Percentiles rank a stretch among this genome's conserved stretches.
phyloP scores from a whole-genome alignment of 2,329 filamentous ascomycete species.

The Capronia coronata region DNA sequence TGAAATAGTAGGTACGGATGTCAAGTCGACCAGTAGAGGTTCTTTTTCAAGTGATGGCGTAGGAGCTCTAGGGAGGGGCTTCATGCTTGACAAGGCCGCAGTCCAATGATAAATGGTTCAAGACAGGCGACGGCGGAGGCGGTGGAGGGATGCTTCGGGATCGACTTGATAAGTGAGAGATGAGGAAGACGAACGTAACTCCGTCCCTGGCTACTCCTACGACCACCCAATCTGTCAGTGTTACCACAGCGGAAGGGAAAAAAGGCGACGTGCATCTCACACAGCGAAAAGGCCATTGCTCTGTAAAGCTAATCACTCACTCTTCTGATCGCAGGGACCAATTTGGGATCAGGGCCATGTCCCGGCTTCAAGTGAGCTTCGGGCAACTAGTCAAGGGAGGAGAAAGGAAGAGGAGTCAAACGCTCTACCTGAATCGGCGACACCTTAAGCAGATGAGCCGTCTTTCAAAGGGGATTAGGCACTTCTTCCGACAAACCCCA shows the following conservation, averaged over 20 bases:
- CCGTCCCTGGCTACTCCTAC: neutral
- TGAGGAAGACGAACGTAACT: neutral
- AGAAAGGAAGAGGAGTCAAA: too few species aligned
- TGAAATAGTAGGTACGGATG: too few species aligned
- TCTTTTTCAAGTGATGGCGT: neutral
- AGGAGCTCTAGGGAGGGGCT: neutral
- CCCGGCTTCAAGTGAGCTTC: too few species aligned
- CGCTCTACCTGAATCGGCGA: too few species aligned
- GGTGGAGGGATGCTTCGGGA: neutral
- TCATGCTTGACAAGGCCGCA: neutral
- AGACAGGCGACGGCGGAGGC: too few species aligned
- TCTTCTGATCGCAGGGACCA: too few species aligned
- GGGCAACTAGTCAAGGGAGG: too few species aligned
- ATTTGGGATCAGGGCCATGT: too few species aligned
- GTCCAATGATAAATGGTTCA: too few species aligned
- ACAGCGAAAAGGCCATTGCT: neutral
- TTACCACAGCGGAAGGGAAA: neutral
- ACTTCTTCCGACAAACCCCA: neutral
- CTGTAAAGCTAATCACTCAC: too few species aligned
- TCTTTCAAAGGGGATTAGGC: too few species aligned
- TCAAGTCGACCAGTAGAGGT: neutral
- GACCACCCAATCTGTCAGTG: neutral
- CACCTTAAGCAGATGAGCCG: too few species aligned
- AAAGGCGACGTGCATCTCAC: neutral
- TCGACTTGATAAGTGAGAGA: neutral